Base-by-base conservation (phyloP, 2,329 filamentous ascomycete genomes). In the Diplodia mutila region DNA sequence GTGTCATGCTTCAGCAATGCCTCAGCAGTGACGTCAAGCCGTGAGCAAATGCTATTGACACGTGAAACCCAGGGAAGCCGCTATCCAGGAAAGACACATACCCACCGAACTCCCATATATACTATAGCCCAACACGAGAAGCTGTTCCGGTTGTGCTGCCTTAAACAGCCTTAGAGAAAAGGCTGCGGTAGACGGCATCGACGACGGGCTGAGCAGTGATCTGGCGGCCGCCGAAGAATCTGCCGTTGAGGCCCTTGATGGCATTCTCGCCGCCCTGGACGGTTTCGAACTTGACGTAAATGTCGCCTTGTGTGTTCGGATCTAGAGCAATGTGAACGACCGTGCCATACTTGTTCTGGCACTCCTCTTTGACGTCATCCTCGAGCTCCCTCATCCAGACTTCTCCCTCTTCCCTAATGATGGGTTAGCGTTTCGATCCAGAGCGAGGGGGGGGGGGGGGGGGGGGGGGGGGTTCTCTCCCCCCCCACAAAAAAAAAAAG, bases 201-300 rank as follows among this genome's bases (percentile, higher is more conserved):
- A 98, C 94, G 82, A 99, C 93, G 80, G 94, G 95, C 72, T 93
- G 91, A 74, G 94, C 95, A 78, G 91, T 94, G 80, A 99, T 97
- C 85, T 92, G 93, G 76, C 90, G 89, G 75, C 92, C 92, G 77
- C 93, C 95, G 81, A 99, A 99, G 81, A 92, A 97, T 78, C 95
- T 90, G 76, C 95, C 95, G 80, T 99, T 98, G 70, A 99, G 88
- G 77, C 95, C 95, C 80, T 97, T 96, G 82, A 98, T 96, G 75
- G 95, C 95, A 78, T 97, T 98, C 82, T 97, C 93, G 78, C 94
- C 94, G 74, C 94, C 94, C 79, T 94, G 89, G 70, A 98, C 92
- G 76, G 93, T 91, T 81, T 97, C 93, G 83, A 99, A 99, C 81
- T 99, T 99, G 80, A 99, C 89, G 81, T 97, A 99, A 74, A 99